Evolutionary conservation across 2,329 filamentous ascomycete species (phyloP), one percentile per base, ranked within the genome.

Genomic region (Aspergillus proliferans): DNA sequence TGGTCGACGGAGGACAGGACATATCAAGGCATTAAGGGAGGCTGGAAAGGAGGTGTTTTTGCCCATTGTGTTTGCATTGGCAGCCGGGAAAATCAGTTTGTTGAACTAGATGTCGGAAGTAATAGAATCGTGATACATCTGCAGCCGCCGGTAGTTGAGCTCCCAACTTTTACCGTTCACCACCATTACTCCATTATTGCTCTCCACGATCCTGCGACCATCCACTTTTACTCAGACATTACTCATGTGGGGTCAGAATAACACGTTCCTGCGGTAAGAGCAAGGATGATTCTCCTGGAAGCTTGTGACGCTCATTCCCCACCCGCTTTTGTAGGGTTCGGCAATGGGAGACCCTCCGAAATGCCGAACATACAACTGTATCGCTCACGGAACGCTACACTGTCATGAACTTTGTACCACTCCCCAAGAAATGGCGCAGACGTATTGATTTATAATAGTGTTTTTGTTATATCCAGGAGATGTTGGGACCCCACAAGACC

Each of bases 71-170:
- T 62, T 53, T 46, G 63, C 57, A 15, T 58, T 71, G 48, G 67
- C 66, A 7, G 68, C 64, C 14, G 73, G 72, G 4, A 69, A 67
- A 42, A 71, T 75, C 22, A 75, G 69, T 52, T 54, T 76, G 33
- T 48, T 71, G 14, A 73, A 73, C 48, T 70, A 62, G 47, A 51
- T 39, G 6, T 12, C 19, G 10, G 5, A 30, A 4, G 9, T 30
- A 12, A 12, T 30, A 30, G 26, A 12, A 30, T 30, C 4, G 10
- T 30, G 9, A 30, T 30, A 30, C 26, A 30, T 30, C 26, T 12
- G 10, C 4, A 15, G 10, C 26, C 26, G 26, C 10, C 26, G 26
- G 26, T 30, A 30, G 26, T 30, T 30, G 10, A 30, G 1, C 10
- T 30, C 10, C 10, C 26, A 30, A 12, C 26, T 12, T 30, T 12